Base-by-base conservation (phyloP, 1,284 basidiomycete species). In the Moesziomyces sp. region DNA sequence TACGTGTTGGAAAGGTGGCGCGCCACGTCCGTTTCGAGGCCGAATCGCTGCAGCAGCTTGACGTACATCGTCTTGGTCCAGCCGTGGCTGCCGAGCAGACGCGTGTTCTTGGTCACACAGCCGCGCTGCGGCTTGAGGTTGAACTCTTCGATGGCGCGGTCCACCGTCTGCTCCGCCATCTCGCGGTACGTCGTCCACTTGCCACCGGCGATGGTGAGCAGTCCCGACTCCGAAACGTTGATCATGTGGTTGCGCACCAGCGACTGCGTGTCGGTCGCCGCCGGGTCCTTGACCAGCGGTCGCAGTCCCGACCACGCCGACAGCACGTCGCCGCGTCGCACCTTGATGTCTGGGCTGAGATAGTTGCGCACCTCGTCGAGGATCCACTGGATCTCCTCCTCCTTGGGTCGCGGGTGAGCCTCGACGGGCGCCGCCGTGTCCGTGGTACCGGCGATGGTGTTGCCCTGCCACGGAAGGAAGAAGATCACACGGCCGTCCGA, bases 61-160 rank as follows among this genome's bases (percentile, higher is more conserved):
- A 98, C 96, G 85, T 97, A 98, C 93, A 97, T 96, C 81, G 94
- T 95, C 80, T 91, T 88, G 83, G 89, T 91, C 96, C 96, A 99
- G 10, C 91, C 93, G 81, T 97, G 93, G 75, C 91, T 93, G n/a
- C 96, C 96, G 19, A 98, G 88, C 38, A 98, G 88, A 84, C 92
- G 90, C 80, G 97, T 86, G 64, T 88, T 87, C 62, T 91, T 91
- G 30, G 96, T 97, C 52, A 92, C 88, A 82, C 93, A 96, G 11
- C 66, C 79, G 21, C 81, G 80, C 66, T 78, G 58, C 3, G 88
- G 89, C 80, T 90, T 85, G 52, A 95, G 85, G 33, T 86, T 86
- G 86, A 93, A 97, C 58, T 89, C 89, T 84, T 92, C 88, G 72
- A 98, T 88, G 11, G 95, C 96, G 61, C 88, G 88, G 85, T 98